A percentile compares a stretch with the other conserved stretches of the same genome.
Conservation (phyloP, 768 basidiomycete species). For the Nidularia pulvinata region DNA sequence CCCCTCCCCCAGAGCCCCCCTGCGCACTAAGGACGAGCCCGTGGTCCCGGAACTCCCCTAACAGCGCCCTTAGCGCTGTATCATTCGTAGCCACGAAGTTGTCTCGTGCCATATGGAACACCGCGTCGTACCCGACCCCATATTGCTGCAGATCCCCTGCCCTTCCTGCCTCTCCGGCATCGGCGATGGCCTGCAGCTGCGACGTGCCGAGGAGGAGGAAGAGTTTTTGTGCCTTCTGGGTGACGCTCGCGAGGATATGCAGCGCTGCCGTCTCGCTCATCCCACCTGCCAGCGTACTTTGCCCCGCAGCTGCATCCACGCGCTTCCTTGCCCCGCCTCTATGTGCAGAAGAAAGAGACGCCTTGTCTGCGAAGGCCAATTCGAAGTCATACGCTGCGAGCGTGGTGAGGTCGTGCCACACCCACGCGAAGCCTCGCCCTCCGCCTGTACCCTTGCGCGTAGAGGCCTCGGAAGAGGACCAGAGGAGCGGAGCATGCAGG, state of each 20-base stretch:
- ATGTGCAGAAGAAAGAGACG: conserved; percentile 56
- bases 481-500: conserved; percentile 81
- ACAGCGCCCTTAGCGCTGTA: conserved; percentile 74
- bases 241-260: conserved; percentile 87
- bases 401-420: conserved; percentile 93
- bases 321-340: conserved; percentile 34
- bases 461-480: conserved; percentile 67
- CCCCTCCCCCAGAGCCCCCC: conserved; percentile 42
- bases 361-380: conserved; percentile 63
- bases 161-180: conserved; percentile 23
- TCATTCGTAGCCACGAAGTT: conserved; percentile 91
- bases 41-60: conserved; percentile 94
- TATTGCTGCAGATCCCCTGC: conserved; percentile 46
- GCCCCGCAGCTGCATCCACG: conserved; percentile 16
- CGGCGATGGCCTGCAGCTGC: conserved; percentile 66
- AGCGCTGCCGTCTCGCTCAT: conserved; percentile 78
- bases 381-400: conserved; percentile 83
- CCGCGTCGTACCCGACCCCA: conserved; percentile 61
- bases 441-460: conserved; percentile 43
- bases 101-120: conserved; percentile 77
- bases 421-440: conserved; percentile 64
- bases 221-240: conserved; percentile 81
- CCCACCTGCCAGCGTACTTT: conserved; percentile 25
- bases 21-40: conserved; percentile 65
- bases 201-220: conserved; percentile 70